A percentile compares a stretch with the other conserved stretches of the same genome.
Evolutionary conservation across 2,329 filamentous ascomycete species (phyloP).

Genomic region (Dothiorella sarmentorum): DNA sequence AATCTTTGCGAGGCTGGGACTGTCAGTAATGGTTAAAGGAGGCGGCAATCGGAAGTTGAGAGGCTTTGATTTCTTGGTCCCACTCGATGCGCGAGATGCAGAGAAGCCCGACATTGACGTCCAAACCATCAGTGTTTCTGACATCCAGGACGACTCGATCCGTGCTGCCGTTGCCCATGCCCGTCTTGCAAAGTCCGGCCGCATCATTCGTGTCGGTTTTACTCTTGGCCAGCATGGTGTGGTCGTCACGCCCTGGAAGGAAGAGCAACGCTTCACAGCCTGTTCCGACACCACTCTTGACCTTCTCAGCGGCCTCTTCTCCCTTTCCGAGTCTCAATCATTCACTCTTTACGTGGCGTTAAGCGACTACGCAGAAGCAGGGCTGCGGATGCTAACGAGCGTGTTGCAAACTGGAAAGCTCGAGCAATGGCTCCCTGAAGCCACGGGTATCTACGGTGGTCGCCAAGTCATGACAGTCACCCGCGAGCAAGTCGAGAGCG

Average conservation of each 20-base stretch:
- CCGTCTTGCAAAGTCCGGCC: background rate
- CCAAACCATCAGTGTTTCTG: background rate
- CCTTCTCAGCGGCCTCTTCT: conserved; percentile 4
- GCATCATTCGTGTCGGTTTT: background rate
- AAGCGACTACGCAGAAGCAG: background rate
- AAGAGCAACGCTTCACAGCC: background rate
- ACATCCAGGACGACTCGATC: background rate
- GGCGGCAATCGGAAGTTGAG: background rate
- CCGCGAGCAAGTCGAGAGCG: background rate
- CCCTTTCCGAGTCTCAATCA: background rate
- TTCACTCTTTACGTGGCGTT: background rate
- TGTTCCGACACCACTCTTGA: conserved; percentile 4
- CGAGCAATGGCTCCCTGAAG: background rate
- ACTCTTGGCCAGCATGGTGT: background rate
- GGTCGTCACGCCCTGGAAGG: background rate
- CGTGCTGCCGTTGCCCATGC: background rate
- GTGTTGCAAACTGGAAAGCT: background rate
- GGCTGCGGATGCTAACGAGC: background rate
- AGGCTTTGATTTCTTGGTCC: background rate
- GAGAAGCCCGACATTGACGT: background rate
- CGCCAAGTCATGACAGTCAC: background rate
- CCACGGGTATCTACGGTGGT: background rate
- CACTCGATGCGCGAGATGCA: background rate
- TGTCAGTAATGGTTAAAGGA: conserved; percentile 7
- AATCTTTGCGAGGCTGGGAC: background rate